Evolutionary conservation across 768 basidiomycete species (phyloP), one percentile per base, ranked within the genome.

Genomic region (Lactarius sanguifluus): DNA sequence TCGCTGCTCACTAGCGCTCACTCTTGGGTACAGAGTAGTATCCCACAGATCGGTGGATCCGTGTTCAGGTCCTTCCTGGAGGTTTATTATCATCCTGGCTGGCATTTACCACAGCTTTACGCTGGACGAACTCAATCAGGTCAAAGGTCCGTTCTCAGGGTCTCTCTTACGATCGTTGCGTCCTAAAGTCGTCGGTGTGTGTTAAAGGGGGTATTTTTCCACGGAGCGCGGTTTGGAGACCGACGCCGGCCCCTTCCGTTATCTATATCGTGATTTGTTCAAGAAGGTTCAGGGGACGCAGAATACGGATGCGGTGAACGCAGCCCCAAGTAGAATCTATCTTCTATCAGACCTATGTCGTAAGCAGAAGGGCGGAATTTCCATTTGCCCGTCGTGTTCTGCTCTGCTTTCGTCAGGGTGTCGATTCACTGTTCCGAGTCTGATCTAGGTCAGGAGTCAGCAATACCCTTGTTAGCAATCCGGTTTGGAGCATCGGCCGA

Each of bases 41-140:
- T 10, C 80, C 83, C 0, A 80, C 84, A 1, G 84, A 93, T 67
- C 77, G 77, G 7, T 97, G 96, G 96, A 89, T 97, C 70, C 85
- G 94, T 64, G 80, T 94, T 52, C 85, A 85, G 5, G 79, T 96
- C 20, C 80, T 80, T 10, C 83, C 88, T 5, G 92, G 94, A 2
- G 96, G 97, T 74, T 82, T 57, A 77, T 97, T 60, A 86, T 97
- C 61, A 77, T 98, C 52, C 96, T 95, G 1, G 85, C 91, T 20
- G 94, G 94, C 0, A 94, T 96, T 71, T 97, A 95, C 76, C 96
- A 98, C 77, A 89, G 94, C 47, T 98, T 97, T 79, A 96, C 92
- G 0, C 85, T 96, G n/a, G 94, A 96, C 73, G 82, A 85, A 69
- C 77, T 73, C 57, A 85, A 97, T 76, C 79, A 79, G 41, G 87